Evolutionary conservation across 306 rosid genomes (phyloP).

Genomic region (Cucurbita maxima): DNA sequence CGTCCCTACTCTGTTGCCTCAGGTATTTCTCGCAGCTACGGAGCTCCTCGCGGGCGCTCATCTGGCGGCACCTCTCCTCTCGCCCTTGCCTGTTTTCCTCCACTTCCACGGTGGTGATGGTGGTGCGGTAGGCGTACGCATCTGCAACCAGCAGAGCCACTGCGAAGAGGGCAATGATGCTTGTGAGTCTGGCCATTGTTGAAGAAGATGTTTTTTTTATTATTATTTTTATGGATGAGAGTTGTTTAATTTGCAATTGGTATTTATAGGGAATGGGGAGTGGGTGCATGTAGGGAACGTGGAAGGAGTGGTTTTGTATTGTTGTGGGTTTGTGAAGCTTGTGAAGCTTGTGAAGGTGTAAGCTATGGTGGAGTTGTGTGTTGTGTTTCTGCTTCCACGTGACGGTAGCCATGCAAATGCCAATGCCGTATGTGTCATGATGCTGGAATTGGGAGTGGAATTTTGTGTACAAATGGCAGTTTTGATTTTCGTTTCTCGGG

Average conservation of each 20-base stretch:
- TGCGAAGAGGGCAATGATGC: neutral
- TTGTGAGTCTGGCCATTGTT: neutral
- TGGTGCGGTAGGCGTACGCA: constrained; percentile 5
- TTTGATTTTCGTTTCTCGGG: too few relatives aligned
- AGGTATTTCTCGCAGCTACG: neutral
- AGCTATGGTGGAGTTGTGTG: neutral
- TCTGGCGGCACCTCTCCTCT: neutral
- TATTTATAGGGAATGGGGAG: neutral
- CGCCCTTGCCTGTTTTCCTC: neutral
- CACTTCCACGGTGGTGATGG: constrained; percentile 6
- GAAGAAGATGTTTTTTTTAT: neutral
- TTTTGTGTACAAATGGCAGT: too few relatives aligned
- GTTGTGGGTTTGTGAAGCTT: neutral
- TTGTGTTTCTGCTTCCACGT: neutral
- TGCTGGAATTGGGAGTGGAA: too few relatives aligned
- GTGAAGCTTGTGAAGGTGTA: neutral
- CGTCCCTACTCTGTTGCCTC: neutral
- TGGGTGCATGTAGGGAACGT: neutral
- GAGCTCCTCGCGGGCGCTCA: neutral
- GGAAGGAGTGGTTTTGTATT: neutral
- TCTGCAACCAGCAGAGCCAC: neutral
- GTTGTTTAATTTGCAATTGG: too few relatives aligned
- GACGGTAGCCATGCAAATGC: neutral
- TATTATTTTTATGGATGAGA: neutral
- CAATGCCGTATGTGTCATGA: neutral